Evolutionary conservation across 139 green algal genomes (phyloP), one percentile per base, ranked within the genome.

Genomic region (Closterium sp.): DNA sequence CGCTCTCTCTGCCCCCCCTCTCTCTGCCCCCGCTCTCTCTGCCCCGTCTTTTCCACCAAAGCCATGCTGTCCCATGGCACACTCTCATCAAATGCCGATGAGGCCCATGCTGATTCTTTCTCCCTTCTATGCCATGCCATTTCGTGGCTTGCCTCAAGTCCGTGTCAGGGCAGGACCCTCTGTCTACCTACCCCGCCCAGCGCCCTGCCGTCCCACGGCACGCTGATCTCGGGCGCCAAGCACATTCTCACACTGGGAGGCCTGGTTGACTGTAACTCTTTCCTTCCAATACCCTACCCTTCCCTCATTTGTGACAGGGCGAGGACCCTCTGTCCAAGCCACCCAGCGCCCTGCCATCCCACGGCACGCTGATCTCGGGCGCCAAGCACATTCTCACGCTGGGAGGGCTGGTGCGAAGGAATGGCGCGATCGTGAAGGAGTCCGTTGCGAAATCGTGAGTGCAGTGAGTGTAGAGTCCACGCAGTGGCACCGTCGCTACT

Each of bases 181-280:
- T 50, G 38, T 50, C 38, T 9, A 50, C n/a, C n/a, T n/a, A n/a
- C 11, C 11, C 38, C 38, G 13, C 38, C 38, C 38, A 50, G 13
- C 38, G 38, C 38, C 38, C 38, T 50, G 38, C 38, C 38, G 10
- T 94, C 91, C 19, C 89, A 92, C 19, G 91, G 91, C 21, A 94
- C 87, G 45, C n/a, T 93, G 27, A n/a, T 90, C 5, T 94, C 91
- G 19, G 88, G n/a, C 13, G 28, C 31, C 34, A 30, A 93, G n/a
- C 88, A 92, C 45, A 94, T 94, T 21, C n/a, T 94, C 17, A 70
- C 91, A 21, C 24, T 42, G 34, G n/a, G n/a, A n/a, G n/a, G n/a
- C n/a, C n/a, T n/a, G n/a, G n/a, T n/a, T n/a, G n/a, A n/a, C n/a
- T n/a, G n/a, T n/a, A n/a, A n/a, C n/a, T n/a, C n/a, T n/a, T n/a